Evolutionary conservation across 140 eudicot genomes (phyloP), one percentile per base, ranked within the genome.

Genomic region (Stevia rebaudiana): DNA sequence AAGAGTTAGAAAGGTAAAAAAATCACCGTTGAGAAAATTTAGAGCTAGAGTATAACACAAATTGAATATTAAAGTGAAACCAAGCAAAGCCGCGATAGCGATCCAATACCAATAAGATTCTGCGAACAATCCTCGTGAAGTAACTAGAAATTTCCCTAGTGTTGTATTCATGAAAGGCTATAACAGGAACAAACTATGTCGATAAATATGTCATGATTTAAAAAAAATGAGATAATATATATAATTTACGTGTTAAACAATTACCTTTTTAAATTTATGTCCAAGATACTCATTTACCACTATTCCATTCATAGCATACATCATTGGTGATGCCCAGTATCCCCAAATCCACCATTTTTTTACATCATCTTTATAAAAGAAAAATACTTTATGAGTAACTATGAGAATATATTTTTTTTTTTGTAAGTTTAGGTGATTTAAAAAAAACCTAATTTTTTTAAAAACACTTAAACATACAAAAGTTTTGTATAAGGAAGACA

Each of bases 301-400:
- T 30, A 81, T 60, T n/a, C 83, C 94, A 47, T 84, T 84, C 76
- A 81, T 82, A 6, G 74, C 94, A 25, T 84, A 84, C 94, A 84
- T 84, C 77, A 81, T 19, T 18, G 94, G 88, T 44, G 88, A 81
- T 8, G 68, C 3, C 79, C 81, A 84, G 57, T 81, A 84, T 56
- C 83, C 87, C 92, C 92, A 84, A 22, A 78, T 37, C 94, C 94
- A 85, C 94, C 94, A 88, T 11, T 55, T 53, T 65, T 80, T 76
- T 23, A 88, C 76, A 43, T 72, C 79, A 35, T 75, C 94, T 88
- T 24, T 18, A 64, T 8, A 3, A 53, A 44, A 54, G 2, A 63
- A 36, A 67, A 22, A 1, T 23, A 56, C n/a, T 8, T 17, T 35
- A n/a, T n/a, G n/a, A n/a, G n/a, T n/a, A n/a, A n/a, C n/a, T n/a